phyloP scores from a whole-genome alignment of 1,284 basidiomycete genomes.

The Marasmius sp. region DNA sequence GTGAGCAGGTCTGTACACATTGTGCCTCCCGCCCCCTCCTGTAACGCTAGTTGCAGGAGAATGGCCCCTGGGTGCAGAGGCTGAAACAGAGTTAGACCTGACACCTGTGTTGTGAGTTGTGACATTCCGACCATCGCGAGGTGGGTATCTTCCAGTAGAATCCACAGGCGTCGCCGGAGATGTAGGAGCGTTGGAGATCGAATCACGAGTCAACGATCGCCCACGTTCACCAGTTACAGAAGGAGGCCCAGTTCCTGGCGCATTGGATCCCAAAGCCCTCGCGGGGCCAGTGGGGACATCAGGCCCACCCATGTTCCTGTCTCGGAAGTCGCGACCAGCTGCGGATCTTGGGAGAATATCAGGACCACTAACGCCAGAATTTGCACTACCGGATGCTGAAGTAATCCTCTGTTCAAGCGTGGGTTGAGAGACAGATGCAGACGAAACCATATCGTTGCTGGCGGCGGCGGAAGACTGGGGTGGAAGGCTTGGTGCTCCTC shows the following conservation, averaged over 20 bases:
- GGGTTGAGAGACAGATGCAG: conserved; percentile 17
- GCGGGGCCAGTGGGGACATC: conserved; percentile 5
- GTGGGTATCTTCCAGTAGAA: background rate
- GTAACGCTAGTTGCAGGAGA: background rate
- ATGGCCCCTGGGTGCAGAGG: background rate
- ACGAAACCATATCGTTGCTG: background rate
- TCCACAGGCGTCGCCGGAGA: background rate
- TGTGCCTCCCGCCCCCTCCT: background rate
- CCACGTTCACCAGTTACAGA: background rate
- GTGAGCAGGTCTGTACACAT: conserved; percentile 16
- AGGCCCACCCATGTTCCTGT: conserved; percentile 25
- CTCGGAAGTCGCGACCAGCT: conserved; percentile 47
- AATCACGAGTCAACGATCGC: background rate
- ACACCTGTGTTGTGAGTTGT: background rate
- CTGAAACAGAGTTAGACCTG: background rate
- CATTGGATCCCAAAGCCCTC: background rate
- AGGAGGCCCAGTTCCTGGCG: background rate
- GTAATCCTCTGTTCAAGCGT: conserved; percentile 41
- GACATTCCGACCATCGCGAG: background rate
- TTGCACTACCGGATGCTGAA: conserved; percentile 78
- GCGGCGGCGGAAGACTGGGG: conserved; percentile 9
- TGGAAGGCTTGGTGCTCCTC: conserved; percentile 20
- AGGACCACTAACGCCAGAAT: conserved; percentile 94
- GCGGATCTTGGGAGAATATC: conserved; percentile 97
- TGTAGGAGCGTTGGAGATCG: background rate